Evolutionary conservation across 129 eudicot genomes (phyloP), one percentile per base, ranked within the genome.

Genomic region (Lactuca sativa): DNA sequence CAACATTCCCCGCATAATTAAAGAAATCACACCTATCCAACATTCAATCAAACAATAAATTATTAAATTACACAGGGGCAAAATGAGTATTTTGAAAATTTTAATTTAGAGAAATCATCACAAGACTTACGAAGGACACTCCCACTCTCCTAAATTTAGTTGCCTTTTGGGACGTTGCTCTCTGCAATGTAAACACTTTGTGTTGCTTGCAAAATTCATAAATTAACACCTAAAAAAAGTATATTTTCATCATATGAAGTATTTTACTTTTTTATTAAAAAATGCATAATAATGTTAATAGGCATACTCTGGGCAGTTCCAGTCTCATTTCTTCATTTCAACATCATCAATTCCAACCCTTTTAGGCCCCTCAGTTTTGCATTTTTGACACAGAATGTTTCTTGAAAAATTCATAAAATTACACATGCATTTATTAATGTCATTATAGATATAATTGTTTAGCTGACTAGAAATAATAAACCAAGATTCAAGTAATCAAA

Each of bases 271-370:
- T 10, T 2, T 5, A 7, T 40, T 7, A 40, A 7, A 40, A 25
- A 25, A 25, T 31, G 17, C 17, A 14, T 3, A 25, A 4, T 48
- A 30, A n/a, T 40, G 38, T 43, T 40, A 9, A 8, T 43, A 11
- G 68, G 54, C 92, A 79, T 85, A 95, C 99, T 70, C 64, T 52
- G 90, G 86, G 81, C 99, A 95, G 47, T 87, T 81, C 99, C 97
- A 95, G 72, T 95, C 99, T 65, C 99, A 97, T 67, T 76, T 83
- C 84, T 95, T 95, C 93, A 74, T 85, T 82, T 82, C 93, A 10
- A 71, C 40, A 66, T 63, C 64, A 69, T 54, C 78, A 59, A n/a
- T 37, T 40, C 77, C 57, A 51, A 71, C 80, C 74, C 72, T 69
- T 64, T 69, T 79, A 2, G 90, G 88, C 59, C 86, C 84, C 30